Evolutionary conservation across 495 filamentous ascomycete genomes (phyloP), one percentile per base, ranked within the genome.

Genomic region (Tricharina praecox): DNA sequence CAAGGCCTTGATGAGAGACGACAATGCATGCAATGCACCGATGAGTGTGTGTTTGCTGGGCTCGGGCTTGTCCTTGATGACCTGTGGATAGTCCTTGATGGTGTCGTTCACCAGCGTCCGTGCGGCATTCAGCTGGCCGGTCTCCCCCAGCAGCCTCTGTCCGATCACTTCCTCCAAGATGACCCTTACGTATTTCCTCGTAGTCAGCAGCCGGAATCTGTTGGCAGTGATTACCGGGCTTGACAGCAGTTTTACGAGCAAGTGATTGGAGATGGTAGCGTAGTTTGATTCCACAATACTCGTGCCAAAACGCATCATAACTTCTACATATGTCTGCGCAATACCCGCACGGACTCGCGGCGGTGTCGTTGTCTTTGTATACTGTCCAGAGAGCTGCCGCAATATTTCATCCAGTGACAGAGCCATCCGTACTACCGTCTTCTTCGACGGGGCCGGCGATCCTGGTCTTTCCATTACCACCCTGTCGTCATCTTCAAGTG

Each of bases 61-160:
- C 54, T 95, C 88, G 0, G 84, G 76, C 38, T 81, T 76, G 55
- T 99, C 90, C 62, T 93, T 92, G 40, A 96, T 66, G 10, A 81
- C 82, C 59, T 93, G 85, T 1, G 90, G 92, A 43, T 90, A 96
- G 56, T 96, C 90, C 62, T 92, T 96, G 35, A 96, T 71, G 36
- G 93, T 70, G 50, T 83, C 77, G 59, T 93, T 95, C 55, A 94
- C 73, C 39, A 99, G 66, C 51, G 73, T 76, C 51, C 76, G 85
- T 4, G 85, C 82, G 24, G 84, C 86, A 54, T 76, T 77, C 40
- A 82, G 68, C 51, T 92, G 86, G 4, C 85, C 87, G 20, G 82
- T 79, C 59, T 96, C 90, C 2, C 85, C 83, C 3, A 99, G 73
- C 44, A 94, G 76, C 52, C 77, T 75, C 37, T 72, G 72, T 4